Base-by-base conservation (phyloP, 768 basidiomycete genomes). In the Asterophora parasitica region DNA sequence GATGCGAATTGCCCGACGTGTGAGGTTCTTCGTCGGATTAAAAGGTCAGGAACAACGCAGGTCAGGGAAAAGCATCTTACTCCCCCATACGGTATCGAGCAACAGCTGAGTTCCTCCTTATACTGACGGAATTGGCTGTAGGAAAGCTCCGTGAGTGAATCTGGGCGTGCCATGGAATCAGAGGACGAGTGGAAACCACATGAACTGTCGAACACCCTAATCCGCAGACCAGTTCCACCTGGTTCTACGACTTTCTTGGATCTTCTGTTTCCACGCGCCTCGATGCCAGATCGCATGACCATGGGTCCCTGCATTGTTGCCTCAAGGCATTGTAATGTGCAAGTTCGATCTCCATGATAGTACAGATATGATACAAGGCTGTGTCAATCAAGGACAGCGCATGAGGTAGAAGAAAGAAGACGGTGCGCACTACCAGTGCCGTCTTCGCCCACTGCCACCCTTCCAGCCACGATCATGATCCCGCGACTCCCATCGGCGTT, bases 401-500 rank as follows among this genome's bases (percentile, higher is more conserved):
- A 33, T 11, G 19, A 13, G 16, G 15, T 15, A 17, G 17, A 43
- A 27, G 31, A 10, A 23, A 15, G 4, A 8, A 35, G 13, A 26
- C 33, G 28, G 19, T 33, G 28, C 34, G 31, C 19, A 16, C 47
- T 56, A 56, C 47, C 50, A 49, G 13, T 40, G 42, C 57, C 56
- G 44, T 37, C 52, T 48, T n/a, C 54, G 50, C 17, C 42, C 45
- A 32, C 23, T 15, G 38, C 26, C 38, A 35, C 59, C 56, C 26
- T 56, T 50, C 20, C 59, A 42, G 17, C 58, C 46, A 27, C 51
- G 54, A 27, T 52, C 52, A 35, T 52, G 48, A 23, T 55, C 50
- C 9, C 48, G 48, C 8, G 53, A 13, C 10, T 69, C 72, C 44
- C 68, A 57, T 40, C 65, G 61, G 52, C 66, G 61, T 52, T 73